Evolutionary conservation across 2,329 filamentous ascomycete genomes (phyloP), one percentile per base, ranked within the genome.

Genomic region (Simplicillium aogashimaense): DNA sequence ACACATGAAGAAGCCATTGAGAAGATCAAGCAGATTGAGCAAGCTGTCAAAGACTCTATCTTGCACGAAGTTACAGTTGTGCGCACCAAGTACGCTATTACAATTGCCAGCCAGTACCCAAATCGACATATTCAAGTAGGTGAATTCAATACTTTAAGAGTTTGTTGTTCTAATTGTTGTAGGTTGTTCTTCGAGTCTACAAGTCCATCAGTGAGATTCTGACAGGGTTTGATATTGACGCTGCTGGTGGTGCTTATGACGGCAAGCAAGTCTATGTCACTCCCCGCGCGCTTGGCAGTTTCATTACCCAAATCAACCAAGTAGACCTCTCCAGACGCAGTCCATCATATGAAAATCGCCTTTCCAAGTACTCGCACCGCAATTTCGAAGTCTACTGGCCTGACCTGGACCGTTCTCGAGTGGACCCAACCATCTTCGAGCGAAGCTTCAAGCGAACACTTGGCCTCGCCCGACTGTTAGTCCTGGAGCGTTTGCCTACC

Each of bases 371-470:
- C 57, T 84, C 83, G 12, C 84, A 84, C 53, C 71, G 86, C 34
- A 85, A 86, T 13, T 94, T 94, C 47, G 87, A 94, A 58, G 76
- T 90, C 1, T 83, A 84, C 56, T 94, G 85, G 79, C 72, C 81
- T 1, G 69, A 78, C 9, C 67, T 94, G 12, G 81, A 92, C 45
- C 76, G 86, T 14, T 74, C 75, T n/a, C 74, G 76, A 10, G 66
- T 94, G 40, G 86, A 94, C 50, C 87, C 87, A 5, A 94, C 86
- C 16, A 88, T 94, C 37, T 94, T 85, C 46, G 87, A 94, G 59
- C 70, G 87, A 37, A 86, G 79, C 42, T 94, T 94, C 50, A 70
- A 71, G 37, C 70, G 83, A 31, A 88, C 83, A 0, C 67, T 86
- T 17, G 87, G 87, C 2, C 72, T 94, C 15, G 86, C 87, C 18